phyloP scores from a whole-genome alignment of 768 basidiomycete species.

The Tulasnella sp. region DNA sequence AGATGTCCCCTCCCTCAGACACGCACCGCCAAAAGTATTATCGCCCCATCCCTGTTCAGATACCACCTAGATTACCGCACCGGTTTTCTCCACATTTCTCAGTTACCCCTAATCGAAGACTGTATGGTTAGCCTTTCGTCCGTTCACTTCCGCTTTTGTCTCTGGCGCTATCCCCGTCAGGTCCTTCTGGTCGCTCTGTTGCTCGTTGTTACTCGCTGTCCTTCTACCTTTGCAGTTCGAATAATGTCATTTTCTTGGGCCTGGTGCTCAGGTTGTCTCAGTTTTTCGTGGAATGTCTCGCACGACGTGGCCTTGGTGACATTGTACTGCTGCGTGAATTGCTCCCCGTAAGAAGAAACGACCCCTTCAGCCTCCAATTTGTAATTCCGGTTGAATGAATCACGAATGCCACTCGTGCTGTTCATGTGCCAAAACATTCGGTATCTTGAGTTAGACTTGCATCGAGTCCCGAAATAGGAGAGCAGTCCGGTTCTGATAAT shows the following conservation, averaged over 20 bases:
- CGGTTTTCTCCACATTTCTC: not conserved
- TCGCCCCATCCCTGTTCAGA: not conserved
- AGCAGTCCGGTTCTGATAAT: not conserved
- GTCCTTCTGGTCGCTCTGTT: not conserved
- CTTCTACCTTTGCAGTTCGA: not conserved
- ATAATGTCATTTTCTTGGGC: not conserved
- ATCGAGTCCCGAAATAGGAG: not conserved
- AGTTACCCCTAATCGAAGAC: slow-evolving; percentile 8
- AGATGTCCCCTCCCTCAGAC: not conserved
- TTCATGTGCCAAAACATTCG: not conserved
- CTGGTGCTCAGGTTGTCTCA: not conserved
- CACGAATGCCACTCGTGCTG: not conserved
- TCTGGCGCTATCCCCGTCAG: slow-evolving; percentile 4
- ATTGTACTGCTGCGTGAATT: not conserved
- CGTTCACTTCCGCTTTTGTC: not conserved
- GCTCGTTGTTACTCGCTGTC: not conserved
- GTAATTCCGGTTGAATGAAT: slow-evolving; percentile 9
- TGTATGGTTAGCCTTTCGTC: slow-evolving; percentile 10
- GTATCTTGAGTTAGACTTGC: slow-evolving; percentile 8
- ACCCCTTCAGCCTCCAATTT: not conserved
- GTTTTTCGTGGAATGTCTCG: not conserved
- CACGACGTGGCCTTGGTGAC: not conserved
- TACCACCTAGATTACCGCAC: slow-evolving; percentile 11
- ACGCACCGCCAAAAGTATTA: slow-evolving; percentile 11
- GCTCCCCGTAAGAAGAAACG: not conserved